These are phyloP conservation scores for Seiridium cupressi DNA, from an alignment of 2,329 filamentous ascomycete species.

Conservation along the genomic window DNA sequence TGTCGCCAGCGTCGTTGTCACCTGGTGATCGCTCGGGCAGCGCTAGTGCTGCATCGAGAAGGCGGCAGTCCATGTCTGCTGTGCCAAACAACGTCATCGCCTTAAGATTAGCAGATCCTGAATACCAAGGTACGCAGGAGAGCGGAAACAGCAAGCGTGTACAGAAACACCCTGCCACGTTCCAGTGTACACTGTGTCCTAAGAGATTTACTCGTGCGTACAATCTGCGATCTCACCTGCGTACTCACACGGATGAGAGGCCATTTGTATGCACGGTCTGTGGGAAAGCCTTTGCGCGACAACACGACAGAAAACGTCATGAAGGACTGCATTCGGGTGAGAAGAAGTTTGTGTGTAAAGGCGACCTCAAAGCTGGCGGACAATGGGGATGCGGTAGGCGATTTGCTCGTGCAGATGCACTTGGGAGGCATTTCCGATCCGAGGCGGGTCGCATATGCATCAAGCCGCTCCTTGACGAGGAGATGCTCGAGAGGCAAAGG, in stretches of 20 bases:
- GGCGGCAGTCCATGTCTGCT: conserved; percentile 63
- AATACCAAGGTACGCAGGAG: conserved; percentile 67
- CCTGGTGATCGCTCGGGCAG: conserved; percentile 54
- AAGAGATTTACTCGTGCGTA: conserved; percentile 97
- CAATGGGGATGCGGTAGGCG: conserved; percentile 92
- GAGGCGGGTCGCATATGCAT: conserved; percentile 96
- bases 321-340: conserved; percentile 95
- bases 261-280: conserved; percentile 97
- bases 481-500: conserved; percentile 78
- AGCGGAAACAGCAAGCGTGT: conserved; percentile 71
- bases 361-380: conserved; percentile 77
- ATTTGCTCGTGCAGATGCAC: conserved; percentile 91
- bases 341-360: conserved; percentile 98
- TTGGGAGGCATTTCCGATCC: conserved; percentile 91
- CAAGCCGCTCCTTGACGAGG: conserved; percentile 94
- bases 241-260: conserved; percentile 94
- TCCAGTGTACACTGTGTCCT: conserved; percentile 89
- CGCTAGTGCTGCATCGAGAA: conserved; percentile 40
- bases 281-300: conserved; percentile 93
- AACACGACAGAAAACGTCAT: conserved; percentile 96
- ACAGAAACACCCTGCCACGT: conserved; percentile 96
- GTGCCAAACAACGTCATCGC: conserved; percentile 70
- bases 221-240: conserved; percentile 90
- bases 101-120: conserved; percentile 85
- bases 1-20: conserved; percentile 52